Conservation (phyloP, 1,284 basidiomycete genomes). For the Malassezia vespertilionis region DNA sequence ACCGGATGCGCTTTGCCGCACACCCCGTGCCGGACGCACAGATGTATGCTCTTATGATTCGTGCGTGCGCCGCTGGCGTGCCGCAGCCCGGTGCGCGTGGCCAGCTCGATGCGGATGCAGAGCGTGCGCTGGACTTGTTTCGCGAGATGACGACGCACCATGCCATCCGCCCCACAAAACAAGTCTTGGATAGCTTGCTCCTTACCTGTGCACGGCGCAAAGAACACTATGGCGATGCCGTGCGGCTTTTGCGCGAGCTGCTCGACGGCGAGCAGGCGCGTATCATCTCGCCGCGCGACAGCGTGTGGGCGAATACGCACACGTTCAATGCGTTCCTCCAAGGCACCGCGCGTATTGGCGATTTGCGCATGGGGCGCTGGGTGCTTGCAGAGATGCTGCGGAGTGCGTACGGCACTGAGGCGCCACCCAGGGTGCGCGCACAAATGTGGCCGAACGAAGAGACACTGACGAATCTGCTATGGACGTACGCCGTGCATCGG, state of each 20-base stretch:
- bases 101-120: conserved; percentile 57
- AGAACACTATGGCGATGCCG: conserved; percentile 34
- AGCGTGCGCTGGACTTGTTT: conserved; percentile 84
- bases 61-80: conserved; percentile 61
- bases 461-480: conserved; percentile 71
- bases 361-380: conserved; percentile 73
- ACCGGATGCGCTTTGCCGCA: conserved; percentile 88
- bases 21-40: conserved; percentile 66
- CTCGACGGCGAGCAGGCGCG: conserved; percentile 62
- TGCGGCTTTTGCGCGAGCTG: conserved; percentile 53
- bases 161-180: conserved; percentile 57
- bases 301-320: conserved; percentile 52
- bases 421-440: conserved; percentile 13
- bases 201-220: conserved; percentile 55
- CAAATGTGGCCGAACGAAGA: conserved; percentile 62
- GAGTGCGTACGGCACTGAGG: conserved; percentile 18
- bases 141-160: conserved; percentile 71
- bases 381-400: conserved; percentile 74
- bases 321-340: conserved; percentile 77
- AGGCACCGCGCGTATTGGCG: conserved; percentile 74
- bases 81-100: conserved; percentile 41
- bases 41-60: conserved; percentile 77
- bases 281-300: conserved; percentile 60
- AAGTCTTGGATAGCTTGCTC: conserved; percentile 72
- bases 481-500: conserved; percentile 71